Base-by-base conservation (phyloP, 1,284 basidiomycete species). In the Cryptococcus sp. region DNA sequence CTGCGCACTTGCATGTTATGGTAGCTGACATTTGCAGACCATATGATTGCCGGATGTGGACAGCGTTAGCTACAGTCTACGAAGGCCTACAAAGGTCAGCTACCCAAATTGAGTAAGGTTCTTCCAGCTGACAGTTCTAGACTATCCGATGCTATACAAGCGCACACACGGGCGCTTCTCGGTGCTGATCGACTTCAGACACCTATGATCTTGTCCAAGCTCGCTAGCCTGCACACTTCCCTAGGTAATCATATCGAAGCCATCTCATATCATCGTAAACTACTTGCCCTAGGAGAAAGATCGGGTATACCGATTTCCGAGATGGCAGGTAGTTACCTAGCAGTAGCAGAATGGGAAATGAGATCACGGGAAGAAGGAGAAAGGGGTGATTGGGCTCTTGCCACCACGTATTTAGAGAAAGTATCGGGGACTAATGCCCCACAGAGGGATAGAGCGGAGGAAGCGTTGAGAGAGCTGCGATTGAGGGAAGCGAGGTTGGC, bases 21-120 rank as follows among this genome's bases (percentile, higher is more conserved):
- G n/a, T 10, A 10, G 38, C 38, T 41, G 10, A 41, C n/a, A n/a
- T 10, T 10, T 15, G 35, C 61, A 93, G 94, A 41, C 95, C 96
- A 11, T 98, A 97, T 72, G 96, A 98, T 73, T 88, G 93, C 46
- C 84, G 95, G 31, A 83, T 98, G 78, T 98, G 96, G 96, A 87
- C 90, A 66, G 93, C 92, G 5, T 85, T 97, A 64, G 95, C 89
- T 6, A 86, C 87, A 64, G 94, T 93, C 67, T 98, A 98, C 74
- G 90, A 95, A 73, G 88, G 91, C 67, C 84, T 97, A 63, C 86
- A 86, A 64, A 81, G 85, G 90, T 89, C 63, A 57, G 81, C 70
- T 7, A 13, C 10, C 14, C n/a, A 11, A 7, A 31, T 14, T 33
- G 34, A 23, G 15, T 13, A 14, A 50, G 31, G n/a, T 11, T 44